phyloP scores from a whole-genome alignment of 306 rosid genomes.

The Cucumis melo region DNA sequence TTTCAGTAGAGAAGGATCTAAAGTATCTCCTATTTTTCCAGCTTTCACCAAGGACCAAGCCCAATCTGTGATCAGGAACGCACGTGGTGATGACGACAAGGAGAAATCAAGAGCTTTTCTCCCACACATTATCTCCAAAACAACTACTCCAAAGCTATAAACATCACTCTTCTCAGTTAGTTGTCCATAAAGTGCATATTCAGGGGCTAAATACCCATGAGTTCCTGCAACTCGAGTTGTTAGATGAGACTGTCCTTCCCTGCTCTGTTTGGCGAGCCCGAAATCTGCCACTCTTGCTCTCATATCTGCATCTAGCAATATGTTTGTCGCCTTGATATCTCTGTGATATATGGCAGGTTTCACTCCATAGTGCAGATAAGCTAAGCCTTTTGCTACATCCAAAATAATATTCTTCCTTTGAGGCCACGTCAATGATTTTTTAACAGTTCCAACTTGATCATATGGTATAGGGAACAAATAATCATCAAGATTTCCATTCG shows the following conservation, averaged over 20 bases:
- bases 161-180: constrained; percentile 96
- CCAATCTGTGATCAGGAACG: constrained; percentile 90
- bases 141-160: constrained; percentile 93
- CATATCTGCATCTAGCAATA: constrained; percentile 74
- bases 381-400: constrained; percentile 90
- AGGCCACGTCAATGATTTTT: constrained; percentile 72
- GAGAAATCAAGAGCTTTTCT: constrained; percentile 85
- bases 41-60: constrained; percentile 86
- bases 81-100: constrained; percentile 40
- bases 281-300: constrained; percentile 92
- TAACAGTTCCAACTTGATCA: constrained; percentile 15
- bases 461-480: constrained; percentile 36
- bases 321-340: constrained; percentile 90
- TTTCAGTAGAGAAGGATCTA: constrained; percentile 40
- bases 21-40: constrained; percentile 46
- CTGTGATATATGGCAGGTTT: constrained; percentile 85
- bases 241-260: constrained; percentile 96
- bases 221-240: constrained; percentile 98
- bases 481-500: constrained; percentile 75
- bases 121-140: constrained; percentile 95
- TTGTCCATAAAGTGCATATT: constrained; percentile 90
- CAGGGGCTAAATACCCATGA: constrained; percentile 93
- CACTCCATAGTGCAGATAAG: constrained; percentile 85
- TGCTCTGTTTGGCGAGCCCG: constrained; percentile 81
- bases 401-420: constrained; percentile 68